phyloP scores from a whole-genome alignment of 352 stramenopile species.

The Globisporangium nodosum region DNA sequence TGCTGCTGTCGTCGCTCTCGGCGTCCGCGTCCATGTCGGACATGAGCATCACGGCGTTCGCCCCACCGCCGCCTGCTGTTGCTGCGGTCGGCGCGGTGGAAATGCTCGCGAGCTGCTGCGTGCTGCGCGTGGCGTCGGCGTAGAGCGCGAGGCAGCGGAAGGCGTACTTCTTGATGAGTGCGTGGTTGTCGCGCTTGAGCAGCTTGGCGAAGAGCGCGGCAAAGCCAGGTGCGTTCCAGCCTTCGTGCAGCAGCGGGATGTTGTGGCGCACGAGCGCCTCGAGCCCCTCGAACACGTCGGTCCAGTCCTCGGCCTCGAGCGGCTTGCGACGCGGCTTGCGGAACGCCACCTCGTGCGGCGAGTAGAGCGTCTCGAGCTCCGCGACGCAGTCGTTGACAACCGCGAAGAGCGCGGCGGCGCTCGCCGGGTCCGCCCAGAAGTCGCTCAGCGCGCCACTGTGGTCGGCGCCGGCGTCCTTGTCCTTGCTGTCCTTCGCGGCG shows the following conservation, averaged over 20 bases:
- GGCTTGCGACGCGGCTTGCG: conserved; percentile 76
- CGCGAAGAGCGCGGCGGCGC: conserved; percentile 65
- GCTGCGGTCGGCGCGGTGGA: conserved; percentile 15
- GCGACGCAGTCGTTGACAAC: conserved; percentile 79
- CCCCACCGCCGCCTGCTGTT: conserved; percentile 8
- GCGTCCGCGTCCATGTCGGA: conserved; percentile 38
- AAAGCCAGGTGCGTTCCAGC: conserved; percentile 80
- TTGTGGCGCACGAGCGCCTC: conserved; percentile 81
- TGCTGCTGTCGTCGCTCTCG: neutral
- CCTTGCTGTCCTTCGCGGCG: conserved; percentile 36
- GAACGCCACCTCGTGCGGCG: conserved; percentile 77
- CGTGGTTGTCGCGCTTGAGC: conserved; percentile 80
- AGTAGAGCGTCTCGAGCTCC: conserved; percentile 80
- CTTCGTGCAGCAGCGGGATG: conserved; percentile 53
- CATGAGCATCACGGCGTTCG: conserved; percentile 35
- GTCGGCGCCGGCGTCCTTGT: conserved; percentile 27
- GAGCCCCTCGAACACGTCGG: conserved; percentile 82
- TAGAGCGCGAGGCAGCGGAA: conserved; percentile 83
- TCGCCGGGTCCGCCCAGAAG: conserved; percentile 73
- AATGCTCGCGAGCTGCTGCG: conserved; percentile 55
- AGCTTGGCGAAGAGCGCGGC: conserved; percentile 82
- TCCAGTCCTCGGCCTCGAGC: conserved; percentile 85
- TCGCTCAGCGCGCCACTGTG: conserved; percentile 48
- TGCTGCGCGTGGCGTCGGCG: conserved; percentile 66
- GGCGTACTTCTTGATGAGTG: conserved; percentile 88